A percentile compares a stretch with the other conserved stretches of the same genome.
Conservation (phyloP, 345 rosid genomes). For the Reutealis trisperma region DNA sequence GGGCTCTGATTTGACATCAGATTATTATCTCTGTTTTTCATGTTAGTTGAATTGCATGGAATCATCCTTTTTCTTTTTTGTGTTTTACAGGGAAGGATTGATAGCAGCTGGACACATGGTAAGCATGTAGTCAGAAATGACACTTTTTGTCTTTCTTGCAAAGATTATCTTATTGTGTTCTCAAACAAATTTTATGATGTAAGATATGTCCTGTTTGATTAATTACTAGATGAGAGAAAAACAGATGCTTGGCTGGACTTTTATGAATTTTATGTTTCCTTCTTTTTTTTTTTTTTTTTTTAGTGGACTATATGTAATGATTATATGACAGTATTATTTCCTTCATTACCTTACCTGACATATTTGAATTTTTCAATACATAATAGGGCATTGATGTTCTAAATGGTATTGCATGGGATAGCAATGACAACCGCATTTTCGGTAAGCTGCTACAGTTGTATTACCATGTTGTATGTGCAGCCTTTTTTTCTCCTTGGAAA, state of each 20-base stretch:
- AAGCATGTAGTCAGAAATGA: constrained; percentile 26
- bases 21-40: not conserved
- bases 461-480: not conserved
- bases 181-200: too few relatives aligned
- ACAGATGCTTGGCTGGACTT: not conserved
- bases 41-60: not conserved
- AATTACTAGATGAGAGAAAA: not conserved
- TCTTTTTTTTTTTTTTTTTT: not conserved
- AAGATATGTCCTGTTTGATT: not conserved
- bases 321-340: not conserved
- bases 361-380: constrained; percentile 13
- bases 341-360: constrained; percentile 1
- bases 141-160: not conserved
- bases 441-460: constrained; percentile 44
- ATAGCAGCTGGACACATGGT: constrained; percentile 59
- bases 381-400: constrained; percentile 76
- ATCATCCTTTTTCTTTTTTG: constrained; percentile 1
- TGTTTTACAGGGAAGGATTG: constrained; percentile 57
- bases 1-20: not conserved
- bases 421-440: constrained; percentile 55
- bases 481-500: too few relatives aligned
- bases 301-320: too few relatives aligned
- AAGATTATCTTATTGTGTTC: not conserved
- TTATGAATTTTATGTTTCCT: not conserved
- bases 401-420: constrained; percentile 98